Percentiles rank a stretch among this genome's conserved stretches.
Evolutionary conservation across 805 yeast genomes (phyloP).

Genomic region (Kuraishia piskuri): DNA sequence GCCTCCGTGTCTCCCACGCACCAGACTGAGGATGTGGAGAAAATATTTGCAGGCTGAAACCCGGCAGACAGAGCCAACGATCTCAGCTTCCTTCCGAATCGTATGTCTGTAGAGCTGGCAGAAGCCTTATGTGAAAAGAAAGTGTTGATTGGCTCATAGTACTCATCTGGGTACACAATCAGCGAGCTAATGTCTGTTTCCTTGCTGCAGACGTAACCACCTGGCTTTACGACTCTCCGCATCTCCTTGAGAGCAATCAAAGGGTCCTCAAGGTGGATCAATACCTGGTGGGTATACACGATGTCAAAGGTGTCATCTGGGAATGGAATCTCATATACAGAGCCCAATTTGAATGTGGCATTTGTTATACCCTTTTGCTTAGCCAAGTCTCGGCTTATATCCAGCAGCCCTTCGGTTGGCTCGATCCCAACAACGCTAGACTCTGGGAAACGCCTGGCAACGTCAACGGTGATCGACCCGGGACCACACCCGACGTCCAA

Average conservation of each 20-base stretch:
- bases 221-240: conserved; percentile 25
- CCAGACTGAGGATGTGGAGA: not conserved
- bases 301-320: conserved; percentile 28
- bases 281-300: conserved; percentile 30
- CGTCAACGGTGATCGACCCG: conserved; percentile 28
- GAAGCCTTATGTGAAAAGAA: not conserved
- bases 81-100: not conserved
- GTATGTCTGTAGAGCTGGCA: not conserved
- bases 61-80: not conserved
- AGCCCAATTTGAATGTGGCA: conserved; percentile 18
- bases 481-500: conserved; percentile 38
- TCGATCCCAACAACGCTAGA: conserved; percentile 26
- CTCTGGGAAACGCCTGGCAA: conserved; percentile 19
- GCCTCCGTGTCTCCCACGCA: not conserved
- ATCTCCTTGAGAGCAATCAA: conserved; percentile 24
- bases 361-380: conserved; percentile 1
- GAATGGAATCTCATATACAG: conserved; percentile 23
- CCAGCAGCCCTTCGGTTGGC: conserved; percentile 21
- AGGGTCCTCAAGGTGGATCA: conserved; percentile 27
- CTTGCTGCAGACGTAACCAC: conserved; percentile 24
- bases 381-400: conserved; percentile 13
- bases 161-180: conserved; percentile 3
- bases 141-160: not conserved
- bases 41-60: not conserved
- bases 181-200: conserved; percentile 20